Percentiles rank a stretch among this genome's conserved stretches.
phyloP scores from a whole-genome alignment of 2,329 filamentous ascomycete genomes.

The Colletotrichum sp. region DNA sequence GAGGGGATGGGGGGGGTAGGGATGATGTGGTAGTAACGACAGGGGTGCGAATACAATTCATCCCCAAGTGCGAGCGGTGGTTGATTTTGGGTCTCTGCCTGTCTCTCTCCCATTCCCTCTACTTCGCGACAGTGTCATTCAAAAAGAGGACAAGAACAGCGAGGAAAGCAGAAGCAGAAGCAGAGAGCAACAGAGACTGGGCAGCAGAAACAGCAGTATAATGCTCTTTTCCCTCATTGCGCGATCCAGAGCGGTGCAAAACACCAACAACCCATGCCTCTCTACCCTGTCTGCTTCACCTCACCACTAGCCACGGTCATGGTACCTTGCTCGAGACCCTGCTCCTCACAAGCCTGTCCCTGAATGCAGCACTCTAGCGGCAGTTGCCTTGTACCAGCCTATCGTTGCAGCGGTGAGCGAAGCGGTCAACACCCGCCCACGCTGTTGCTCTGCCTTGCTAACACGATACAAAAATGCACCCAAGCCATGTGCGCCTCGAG shows the following conservation, averaged over 20 bases:
- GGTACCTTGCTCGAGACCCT: neutral
- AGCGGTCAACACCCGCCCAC: neutral
- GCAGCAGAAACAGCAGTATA: neutral
- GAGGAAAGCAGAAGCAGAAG: neutral
- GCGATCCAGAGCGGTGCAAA: neutral
- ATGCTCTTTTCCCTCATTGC: neutral
- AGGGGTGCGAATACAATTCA: neutral
- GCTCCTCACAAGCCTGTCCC: neutral
- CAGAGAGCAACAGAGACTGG: neutral
- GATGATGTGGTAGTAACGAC: neutral
- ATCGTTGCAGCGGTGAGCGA: constrained; percentile 10
- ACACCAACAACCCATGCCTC: neutral
- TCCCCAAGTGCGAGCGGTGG: neutral
- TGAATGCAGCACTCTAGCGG: neutral
- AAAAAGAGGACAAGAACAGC: neutral
- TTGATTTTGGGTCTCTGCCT: neutral
- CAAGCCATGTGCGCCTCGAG: neutral
- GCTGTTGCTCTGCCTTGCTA: neutral
- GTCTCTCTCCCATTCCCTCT: neutral
- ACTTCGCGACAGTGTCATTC: neutral
- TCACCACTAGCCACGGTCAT: neutral
- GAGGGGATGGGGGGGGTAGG: neutral
- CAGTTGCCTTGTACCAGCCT: constrained; percentile 3
- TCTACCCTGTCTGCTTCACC: neutral
- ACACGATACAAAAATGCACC: neutral